A percentile compares a stretch with the other conserved stretches of the same genome.
These are phyloP conservation scores for Oxytropis ochrocephala DNA, from an alignment of 306 rosid genomes.

Conservation along the genomic window DNA sequence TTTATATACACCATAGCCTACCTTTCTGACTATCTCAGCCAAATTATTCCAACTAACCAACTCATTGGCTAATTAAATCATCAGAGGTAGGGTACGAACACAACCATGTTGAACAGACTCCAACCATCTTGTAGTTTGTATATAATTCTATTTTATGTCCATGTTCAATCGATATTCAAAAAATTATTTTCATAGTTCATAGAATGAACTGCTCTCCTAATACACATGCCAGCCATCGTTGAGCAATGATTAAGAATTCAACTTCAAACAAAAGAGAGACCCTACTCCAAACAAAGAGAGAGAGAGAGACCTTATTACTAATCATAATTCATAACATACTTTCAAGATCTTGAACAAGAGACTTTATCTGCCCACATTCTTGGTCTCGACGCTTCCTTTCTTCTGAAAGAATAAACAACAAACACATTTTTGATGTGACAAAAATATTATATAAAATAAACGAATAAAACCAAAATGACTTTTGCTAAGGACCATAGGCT, in stretches of 20 bases:
- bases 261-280: too few species aligned
- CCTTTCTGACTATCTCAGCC: not conserved
- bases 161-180: not conserved
- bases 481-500: not conserved
- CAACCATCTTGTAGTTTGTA: not conserved
- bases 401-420: slow-evolving; percentile 39
- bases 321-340: slow-evolving; percentile 43
- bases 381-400: slow-evolving; percentile 54
- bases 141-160: not conserved
- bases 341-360: slow-evolving; percentile 77
- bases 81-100: not conserved
- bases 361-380: slow-evolving; percentile 61
- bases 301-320: not conserved
- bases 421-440: not conserved
- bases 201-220: not conserved
- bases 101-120: not conserved
- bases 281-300: not conserved
- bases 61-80: not conserved
- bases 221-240: not conserved
- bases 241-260: not conserved
- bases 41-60: not conserved
- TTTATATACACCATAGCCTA: not conserved
- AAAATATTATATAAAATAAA: slow-evolving; percentile 4
- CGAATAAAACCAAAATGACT: not conserved
- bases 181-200: not conserved